Evolutionary conservation across 495 filamentous ascomycete species (phyloP).

Genomic region (Penicillium canariense): DNA sequence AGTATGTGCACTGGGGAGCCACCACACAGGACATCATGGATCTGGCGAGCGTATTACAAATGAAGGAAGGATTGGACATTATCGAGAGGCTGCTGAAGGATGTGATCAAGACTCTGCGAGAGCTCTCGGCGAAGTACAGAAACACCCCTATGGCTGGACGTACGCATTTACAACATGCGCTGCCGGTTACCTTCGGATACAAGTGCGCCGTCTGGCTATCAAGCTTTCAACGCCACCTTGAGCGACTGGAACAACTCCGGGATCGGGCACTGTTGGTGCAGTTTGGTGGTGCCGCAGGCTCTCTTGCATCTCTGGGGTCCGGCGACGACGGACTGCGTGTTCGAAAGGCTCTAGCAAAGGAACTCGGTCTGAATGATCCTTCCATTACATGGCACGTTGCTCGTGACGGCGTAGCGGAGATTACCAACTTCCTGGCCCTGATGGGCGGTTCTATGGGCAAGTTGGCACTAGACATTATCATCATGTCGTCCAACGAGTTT

Average conservation of each 20-base stretch:
- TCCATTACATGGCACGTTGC: constrained; percentile 50
- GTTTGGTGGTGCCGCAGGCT: constrained; percentile 50
- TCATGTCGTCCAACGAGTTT: constrained; percentile 55
- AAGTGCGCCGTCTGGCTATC: constrained; percentile 48
- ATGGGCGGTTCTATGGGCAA: constrained; percentile 51
- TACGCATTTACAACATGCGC: constrained; percentile 52
- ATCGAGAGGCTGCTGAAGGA: constrained; percentile 37
- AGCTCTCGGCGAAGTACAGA: constrained; percentile 38
- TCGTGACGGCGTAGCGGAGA: constrained; percentile 49
- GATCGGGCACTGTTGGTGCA: constrained; percentile 41
- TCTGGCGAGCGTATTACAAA: constrained; percentile 47
- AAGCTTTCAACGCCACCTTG: constrained; percentile 41
- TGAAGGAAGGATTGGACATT: constrained; percentile 45
- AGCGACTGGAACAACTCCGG: constrained; percentile 38
- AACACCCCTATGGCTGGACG: constrained; percentile 53
- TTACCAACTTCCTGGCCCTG: constrained; percentile 49
- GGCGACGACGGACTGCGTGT: constrained; percentile 38
- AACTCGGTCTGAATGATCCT: constrained; percentile 36
- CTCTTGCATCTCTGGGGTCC: constrained; percentile 40
- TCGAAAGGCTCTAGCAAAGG: constrained; percentile 38
- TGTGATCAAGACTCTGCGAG: constrained; percentile 34
- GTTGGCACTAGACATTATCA: constrained; percentile 52
- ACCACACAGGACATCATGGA: constrained; percentile 59
- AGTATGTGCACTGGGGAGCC: constrained; percentile 55
- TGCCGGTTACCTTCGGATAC: constrained; percentile 50